Base-by-base conservation (phyloP, 73 alveolate species). In the Blepharisma stoltei region DNA sequence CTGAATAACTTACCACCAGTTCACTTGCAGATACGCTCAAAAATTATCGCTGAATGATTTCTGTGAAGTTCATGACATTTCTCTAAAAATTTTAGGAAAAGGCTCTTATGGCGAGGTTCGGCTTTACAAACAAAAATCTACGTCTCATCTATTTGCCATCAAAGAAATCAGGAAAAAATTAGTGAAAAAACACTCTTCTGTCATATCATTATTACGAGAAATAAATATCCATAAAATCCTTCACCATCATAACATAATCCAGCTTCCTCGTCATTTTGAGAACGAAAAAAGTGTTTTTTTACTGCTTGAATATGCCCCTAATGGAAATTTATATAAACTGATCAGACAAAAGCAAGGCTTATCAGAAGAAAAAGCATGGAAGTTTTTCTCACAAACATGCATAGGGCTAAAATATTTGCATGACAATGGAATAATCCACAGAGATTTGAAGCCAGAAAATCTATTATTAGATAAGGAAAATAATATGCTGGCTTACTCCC, bases 401-500 rank as follows among this genome's bases (percentile, higher is more conserved):
- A 48, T 86, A 3, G 95, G 95, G 5, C 37, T 88, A 41, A 83
- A 85, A 49, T 84, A 79, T 71, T 81, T 88, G 7, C 95, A 88
- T 66, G 82, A 80, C 43, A 81, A 80, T 54, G 90, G 88, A 14
- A 18, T 88, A 43, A 88, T 88, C 6, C 95, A 88, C 68, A 37
- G 95, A 75, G 95, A 88, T 54, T 81, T 94, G 20, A 94, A 94
- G 78, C 99, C 99, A 8, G 99, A 94, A 68, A 94, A 94, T 80
- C 71, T 94, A 73, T 82, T 94, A 55, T 44, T 94, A 45, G 89
- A 86, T 67, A 82, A 83, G 49, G 88, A 92, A 69, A 86, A 85
- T 41, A 55, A 69, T 21, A n/a, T n/a, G n/a, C n/a, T n/a, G n/a
- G n/a, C n/a, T n/a, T n/a, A n/a, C n/a, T n/a, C n/a, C n/a, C n/a